Conservation (phyloP, 306 rosid genomes). For the Nissolia schottii region DNA sequence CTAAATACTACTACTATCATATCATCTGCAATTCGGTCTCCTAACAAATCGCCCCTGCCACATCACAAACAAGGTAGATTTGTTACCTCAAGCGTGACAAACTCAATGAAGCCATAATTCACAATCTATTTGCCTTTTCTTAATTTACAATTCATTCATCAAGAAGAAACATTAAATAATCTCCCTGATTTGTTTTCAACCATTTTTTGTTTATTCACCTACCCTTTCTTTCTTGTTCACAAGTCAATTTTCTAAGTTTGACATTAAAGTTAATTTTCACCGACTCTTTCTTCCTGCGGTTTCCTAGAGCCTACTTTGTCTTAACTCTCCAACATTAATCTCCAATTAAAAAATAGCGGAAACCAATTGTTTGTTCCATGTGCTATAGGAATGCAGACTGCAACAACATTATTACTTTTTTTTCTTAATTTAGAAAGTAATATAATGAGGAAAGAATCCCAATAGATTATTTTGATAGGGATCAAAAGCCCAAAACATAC, state of each 20-base stretch:
- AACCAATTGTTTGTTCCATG: neutral
- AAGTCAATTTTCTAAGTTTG: neutral
- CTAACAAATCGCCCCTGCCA: conserved; percentile 88
- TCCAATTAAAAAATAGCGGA: neutral
- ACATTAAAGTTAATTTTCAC: neutral
- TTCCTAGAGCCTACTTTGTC: neutral
- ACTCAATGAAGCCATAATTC: conserved; percentile 6
- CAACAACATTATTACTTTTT: neutral
- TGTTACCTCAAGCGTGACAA: conserved; percentile 16
- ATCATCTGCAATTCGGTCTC: conserved; percentile 53
- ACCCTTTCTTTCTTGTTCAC: neutral
- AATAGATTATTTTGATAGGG: neutral
- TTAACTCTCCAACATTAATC: no score
- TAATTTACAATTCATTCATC: neutral
- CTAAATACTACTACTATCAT: no score
- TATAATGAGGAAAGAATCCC: conserved; percentile 10
- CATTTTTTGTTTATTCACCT: no score
- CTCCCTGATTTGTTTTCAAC: neutral
- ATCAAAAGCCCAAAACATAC: neutral
- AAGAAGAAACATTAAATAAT: neutral
- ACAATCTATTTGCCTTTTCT: neutral
- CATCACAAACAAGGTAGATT: conserved; percentile 17
- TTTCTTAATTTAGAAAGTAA: neutral
- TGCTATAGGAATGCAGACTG: neutral
- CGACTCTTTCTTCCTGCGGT: neutral